Base-by-base conservation (phyloP, 495 filamentous ascomycete genomes). In the Venustampulla echinocandica region DNA sequence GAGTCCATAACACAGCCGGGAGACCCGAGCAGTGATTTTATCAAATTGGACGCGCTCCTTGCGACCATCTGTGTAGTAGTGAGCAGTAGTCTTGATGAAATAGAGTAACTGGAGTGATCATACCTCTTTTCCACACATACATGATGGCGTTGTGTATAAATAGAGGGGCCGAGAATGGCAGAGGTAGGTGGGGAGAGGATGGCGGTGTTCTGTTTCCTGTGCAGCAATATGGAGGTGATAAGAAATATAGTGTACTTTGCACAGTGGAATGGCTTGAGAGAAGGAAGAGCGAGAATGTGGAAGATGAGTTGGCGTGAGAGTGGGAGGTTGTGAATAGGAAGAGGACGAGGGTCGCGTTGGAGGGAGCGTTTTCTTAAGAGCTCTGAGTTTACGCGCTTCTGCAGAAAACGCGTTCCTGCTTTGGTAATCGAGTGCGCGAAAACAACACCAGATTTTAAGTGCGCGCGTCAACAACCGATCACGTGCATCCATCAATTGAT, bases 1-100 rank as follows among this genome's bases (percentile, higher is more conserved):
- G 46, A 98, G 80, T 47, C 92, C 90, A 65, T 98, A 98, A 75
- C 92, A 98, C 43, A 98, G 78, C 43, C 92, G 77, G 21, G 92
- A 98, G 34, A 98, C 92, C 66, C 92, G 88, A 53, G 92, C 92
- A 50, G 92, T 97, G 76, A 98, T 98, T 71, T 98, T 98, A 73
- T 98, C 92, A 74, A 98, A 98, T 65, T 98, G 92, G 46, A 98
- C 92, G 65, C 92, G 92, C 79, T 98, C 92, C 74, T 97, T 95
- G 74, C 92, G 90, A 69, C 92, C 92, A 75, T 98, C 90, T 97
- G 41, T 4, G 33, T 11, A 20, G 19, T 48, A 39, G 60, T 70
- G 30, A 68, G 56, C 19, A 32, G 10, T 5, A 11, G 19, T 11
- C 30, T 32, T 19, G 2, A 10, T 19, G 7, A 6, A 24, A 24